Percentiles rank a stretch among this genome's conserved stretches.
phyloP scores from a whole-genome alignment of 2,329 filamentous ascomycete genomes.

The Colletotrichum melonis region DNA sequence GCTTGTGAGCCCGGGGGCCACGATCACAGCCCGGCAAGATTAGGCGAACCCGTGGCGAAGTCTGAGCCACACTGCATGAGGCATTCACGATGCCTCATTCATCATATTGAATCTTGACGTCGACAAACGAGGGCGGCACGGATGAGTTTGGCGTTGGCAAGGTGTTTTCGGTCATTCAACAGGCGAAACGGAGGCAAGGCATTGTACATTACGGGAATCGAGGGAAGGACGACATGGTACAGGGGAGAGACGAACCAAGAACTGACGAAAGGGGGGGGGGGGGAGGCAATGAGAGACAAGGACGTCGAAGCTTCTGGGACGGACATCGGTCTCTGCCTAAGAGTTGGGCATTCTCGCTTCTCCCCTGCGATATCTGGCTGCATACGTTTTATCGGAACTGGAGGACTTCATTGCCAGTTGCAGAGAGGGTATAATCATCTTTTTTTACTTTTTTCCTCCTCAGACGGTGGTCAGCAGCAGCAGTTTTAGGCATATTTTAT shows the following conservation, averaged over 20 bases:
- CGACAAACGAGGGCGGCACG: slow-evolving; percentile 31
- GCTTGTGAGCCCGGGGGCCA: slow-evolving; percentile 22
- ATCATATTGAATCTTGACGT: slow-evolving; percentile 25
- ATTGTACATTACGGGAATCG: slow-evolving; percentile 33
- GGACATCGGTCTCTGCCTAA: neutral
- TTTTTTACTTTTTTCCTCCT: neutral
- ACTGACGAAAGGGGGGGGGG: slow-evolving; percentile 6
- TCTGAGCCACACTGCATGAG: neutral
- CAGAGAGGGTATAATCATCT: neutral
- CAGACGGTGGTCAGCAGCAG: neutral
- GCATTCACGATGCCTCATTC: neutral
- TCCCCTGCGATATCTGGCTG: slow-evolving; percentile 16
- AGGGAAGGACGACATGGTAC: neutral
- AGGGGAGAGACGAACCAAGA: neutral
- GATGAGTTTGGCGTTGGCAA: slow-evolving; percentile 31
- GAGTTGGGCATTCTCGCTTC: neutral
- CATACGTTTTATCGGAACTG: slow-evolving; percentile 8
- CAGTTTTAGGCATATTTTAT: neutral
- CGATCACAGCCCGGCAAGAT: slow-evolving; percentile 34
- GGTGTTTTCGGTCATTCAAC: slow-evolving; percentile 34
- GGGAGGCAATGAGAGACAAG: neutral
- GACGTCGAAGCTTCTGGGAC: neutral
- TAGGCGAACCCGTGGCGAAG: slow-evolving; percentile 1
- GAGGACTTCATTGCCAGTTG: neutral
- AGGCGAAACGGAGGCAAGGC: slow-evolving; percentile 31